Percentiles rank a stretch among this genome's conserved stretches.
Evolutionary conservation across 768 basidiomycete genomes (phyloP).

Genomic region (Rhizopogon roseolus): DNA sequence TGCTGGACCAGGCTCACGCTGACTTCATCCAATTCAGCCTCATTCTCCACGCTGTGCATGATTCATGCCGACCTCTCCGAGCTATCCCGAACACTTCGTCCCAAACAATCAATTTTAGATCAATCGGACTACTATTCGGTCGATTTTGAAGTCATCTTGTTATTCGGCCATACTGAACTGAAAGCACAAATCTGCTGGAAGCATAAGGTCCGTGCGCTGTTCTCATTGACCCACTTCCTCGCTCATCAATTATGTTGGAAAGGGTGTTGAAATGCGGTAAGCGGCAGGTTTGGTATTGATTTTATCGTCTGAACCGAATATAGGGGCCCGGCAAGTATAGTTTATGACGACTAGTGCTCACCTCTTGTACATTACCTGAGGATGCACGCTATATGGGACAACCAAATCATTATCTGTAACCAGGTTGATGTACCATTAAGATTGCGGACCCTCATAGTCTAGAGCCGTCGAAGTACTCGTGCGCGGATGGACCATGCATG

Average conservation of each 20-base stretch:
- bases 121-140: constrained; percentile 15
- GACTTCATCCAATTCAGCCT: constrained; percentile 1
- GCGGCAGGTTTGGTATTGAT: neutral
- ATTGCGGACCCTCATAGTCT: no score
- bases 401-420: no score
- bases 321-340: constrained; percentile 1
- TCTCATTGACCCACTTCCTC: neutral
- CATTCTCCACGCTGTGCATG: neutral
- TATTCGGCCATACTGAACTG: constrained; percentile 34
- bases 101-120: neutral
- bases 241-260: neutral
- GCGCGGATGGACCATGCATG: no score
- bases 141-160: constrained; percentile 27
- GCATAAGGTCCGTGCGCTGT: constrained; percentile 23
- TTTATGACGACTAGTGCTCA: neutral
- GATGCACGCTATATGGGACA: neutral
- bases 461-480: no score
- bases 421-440: no score
- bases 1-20: neutral
- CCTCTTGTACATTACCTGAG: neutral
- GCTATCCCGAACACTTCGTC: neutral
- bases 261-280: constrained; percentile 30
- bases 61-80: constrained; percentile 5
- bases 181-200: constrained; percentile 36
- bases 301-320: neutral